Percentiles rank a stretch among this genome's conserved stretches.
Conservation (phyloP, 306 rosid species). For the Alnus rubra region DNA sequence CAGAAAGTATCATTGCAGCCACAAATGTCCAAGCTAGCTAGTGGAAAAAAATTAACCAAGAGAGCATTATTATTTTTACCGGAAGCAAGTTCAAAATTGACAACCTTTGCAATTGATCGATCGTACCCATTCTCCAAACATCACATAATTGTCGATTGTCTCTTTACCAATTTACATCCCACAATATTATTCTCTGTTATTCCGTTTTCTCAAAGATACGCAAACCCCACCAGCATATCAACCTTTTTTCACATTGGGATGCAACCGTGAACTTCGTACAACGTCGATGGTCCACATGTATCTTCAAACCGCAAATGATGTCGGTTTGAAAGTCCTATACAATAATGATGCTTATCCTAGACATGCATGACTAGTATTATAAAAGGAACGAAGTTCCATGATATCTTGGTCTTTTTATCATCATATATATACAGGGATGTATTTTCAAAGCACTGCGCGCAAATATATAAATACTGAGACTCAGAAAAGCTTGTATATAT, state of each 20-base stretch:
- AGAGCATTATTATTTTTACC: background rate
- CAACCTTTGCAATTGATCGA: background rate
- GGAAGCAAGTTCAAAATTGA: slow-evolving; percentile 12
- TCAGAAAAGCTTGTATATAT: slow-evolving; percentile 18
- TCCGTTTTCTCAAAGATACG: slow-evolving; percentile 23
- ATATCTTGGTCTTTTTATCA: slow-evolving; percentile 9
- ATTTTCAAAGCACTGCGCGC: background rate
- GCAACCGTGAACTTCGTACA: slow-evolving; percentile 27
- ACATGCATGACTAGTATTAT: background rate
- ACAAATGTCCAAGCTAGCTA: background rate
- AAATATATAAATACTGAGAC: background rate
- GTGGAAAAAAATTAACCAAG: background rate
- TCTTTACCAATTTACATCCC: slow-evolving; percentile 15
- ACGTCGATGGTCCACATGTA: slow-evolving; percentile 27
- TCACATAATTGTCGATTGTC: slow-evolving; percentile 17
- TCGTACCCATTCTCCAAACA: background rate
- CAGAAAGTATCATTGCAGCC: background rate
- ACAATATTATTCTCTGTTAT: slow-evolving; percentile 20
- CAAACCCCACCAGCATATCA: slow-evolving; percentile 32
- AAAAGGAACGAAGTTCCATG: background rate
- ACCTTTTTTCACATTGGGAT: slow-evolving; percentile 39
- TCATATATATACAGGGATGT: slow-evolving; percentile 6
- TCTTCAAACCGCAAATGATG: slow-evolving; percentile 12
- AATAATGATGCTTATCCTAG: background rate
- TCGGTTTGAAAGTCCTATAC: background rate